These are phyloP conservation scores for Cadophora sp. DNA, from an alignment of 2,329 filamentous ascomycete genomes.

Conservation along the genomic window DNA sequence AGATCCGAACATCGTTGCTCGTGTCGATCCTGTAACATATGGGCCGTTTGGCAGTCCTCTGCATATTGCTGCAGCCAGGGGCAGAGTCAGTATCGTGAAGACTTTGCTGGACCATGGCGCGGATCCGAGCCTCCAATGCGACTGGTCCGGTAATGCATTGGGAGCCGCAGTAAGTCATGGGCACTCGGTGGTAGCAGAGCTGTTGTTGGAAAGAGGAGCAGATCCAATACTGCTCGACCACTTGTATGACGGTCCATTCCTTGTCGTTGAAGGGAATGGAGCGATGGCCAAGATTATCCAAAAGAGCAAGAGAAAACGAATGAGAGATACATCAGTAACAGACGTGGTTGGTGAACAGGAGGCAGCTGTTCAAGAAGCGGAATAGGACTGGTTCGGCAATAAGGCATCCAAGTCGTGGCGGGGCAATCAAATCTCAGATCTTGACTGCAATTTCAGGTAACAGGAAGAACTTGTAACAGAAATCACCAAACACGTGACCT, in stretches of 20 bases:
- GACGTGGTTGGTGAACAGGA: too few species aligned
- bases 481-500: too few species aligned
- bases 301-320: neutral
- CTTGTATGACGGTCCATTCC: neutral
- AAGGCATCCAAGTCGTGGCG: too few species aligned
- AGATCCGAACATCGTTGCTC: conserved; percentile 17
- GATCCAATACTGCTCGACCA: neutral
- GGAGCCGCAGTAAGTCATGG: conserved; percentile 12
- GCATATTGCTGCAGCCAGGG: conserved; percentile 11
- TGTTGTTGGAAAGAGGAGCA: conserved; percentile 26
- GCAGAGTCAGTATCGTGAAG: conserved; percentile 8
- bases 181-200: conserved; percentile 9
- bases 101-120: conserved; percentile 24
- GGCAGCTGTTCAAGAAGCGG: too few species aligned
- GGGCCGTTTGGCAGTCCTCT: neutral
- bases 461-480: too few species aligned
- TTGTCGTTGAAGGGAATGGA: neutral
- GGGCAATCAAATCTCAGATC: too few species aligned
- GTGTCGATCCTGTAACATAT: neutral
- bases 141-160: conserved; percentile 12
- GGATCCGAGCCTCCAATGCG: neutral
- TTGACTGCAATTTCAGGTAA: too few species aligned
- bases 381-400: too few species aligned
- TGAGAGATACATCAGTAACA: too few species aligned
- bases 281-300: neutral